Base-by-base conservation (phyloP, 345 rosid species). In the Gynandropsis gynandra region DNA sequence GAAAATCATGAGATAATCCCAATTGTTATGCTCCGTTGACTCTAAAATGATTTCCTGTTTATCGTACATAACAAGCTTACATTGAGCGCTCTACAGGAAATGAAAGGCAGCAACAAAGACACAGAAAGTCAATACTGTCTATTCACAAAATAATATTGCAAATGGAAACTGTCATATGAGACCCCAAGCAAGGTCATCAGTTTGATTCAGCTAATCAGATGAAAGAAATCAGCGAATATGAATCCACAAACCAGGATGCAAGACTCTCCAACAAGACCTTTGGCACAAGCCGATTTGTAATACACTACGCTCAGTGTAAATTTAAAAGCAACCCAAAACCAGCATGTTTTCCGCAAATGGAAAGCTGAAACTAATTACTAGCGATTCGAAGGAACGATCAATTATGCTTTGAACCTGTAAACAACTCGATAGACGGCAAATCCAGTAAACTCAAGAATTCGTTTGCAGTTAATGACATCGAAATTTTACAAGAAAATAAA, bases 1-100 rank as follows among this genome's bases (percentile, higher is more conserved):
- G 14, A 36, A 75, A 76, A 51, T 63, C 57, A 66, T 62, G 56
- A 36, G 61, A 52, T 50, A 61, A 21, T 59, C 51, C 58, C 59
- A 58, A 52, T 63, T 32, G 48, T 68, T 38, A 38, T 44, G 34
- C 33, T 64, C 53, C n/a, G 41, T 27, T 17, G n/a, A 54, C 35
- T 60, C 35, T 11, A 50, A 42, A 13, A 11, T 33, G n/a, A 3
- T 8, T 42, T 33, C 61, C 31, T 66, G 66, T 39, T 14, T 8
- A 32, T 43, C 16, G 54, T 27, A 55, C 48, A 64, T 42, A 42
- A 56, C 10, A 61, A 58, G 17, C 27, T 8, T 4, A 16, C 47
- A 21, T 46, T 36, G 21, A 57, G 20, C 7, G 13, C 36, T 46
- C 16, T 9, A 10, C 16, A 2, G 12, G 44, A 20, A 20, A 9